These are phyloP conservation scores for Discostella pseudostelligera DNA, from an alignment of 108 stramenopile genomes.

Conservation along the genomic window DNA sequence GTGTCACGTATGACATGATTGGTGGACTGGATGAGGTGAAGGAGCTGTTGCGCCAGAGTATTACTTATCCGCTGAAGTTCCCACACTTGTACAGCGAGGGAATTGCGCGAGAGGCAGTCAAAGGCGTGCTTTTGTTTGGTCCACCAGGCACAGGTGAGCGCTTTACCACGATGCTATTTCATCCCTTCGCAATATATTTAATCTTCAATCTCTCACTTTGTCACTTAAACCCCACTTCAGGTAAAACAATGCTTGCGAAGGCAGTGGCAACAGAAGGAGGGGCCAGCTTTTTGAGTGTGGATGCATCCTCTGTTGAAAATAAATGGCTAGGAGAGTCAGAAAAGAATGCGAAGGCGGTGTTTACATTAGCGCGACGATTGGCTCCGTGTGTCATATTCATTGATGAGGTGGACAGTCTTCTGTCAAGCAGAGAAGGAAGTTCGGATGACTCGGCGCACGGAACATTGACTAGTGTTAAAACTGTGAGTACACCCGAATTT, in stretches of 20 bases:
- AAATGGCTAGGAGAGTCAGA: conserved; percentile 98
- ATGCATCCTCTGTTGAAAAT: conserved; percentile 96
- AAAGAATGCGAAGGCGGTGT: conserved; percentile 99
- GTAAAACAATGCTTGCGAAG: conserved; percentile 94
- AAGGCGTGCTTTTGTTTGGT: conserved; percentile 96
- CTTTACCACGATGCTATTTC: conserved; percentile 6
- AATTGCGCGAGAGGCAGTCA: conserved; percentile 90
- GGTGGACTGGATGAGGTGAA: conserved; percentile 92
- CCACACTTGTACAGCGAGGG: conserved; percentile 95
- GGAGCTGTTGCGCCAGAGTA: conserved; percentile 90
- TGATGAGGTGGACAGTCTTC: conserved; percentile 94
- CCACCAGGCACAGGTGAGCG: conserved; percentile 74
- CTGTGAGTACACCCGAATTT: conserved; percentile 51
- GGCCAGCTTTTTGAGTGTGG: conserved; percentile 93
- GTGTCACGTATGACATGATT: conserved; percentile 96
- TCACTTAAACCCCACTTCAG: conserved; percentile 21
- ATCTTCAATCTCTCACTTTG: background rate
- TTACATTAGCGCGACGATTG: conserved; percentile 93
- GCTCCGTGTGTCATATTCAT: conserved; percentile 97
- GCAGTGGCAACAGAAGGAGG: conserved; percentile 98
- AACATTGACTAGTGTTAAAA: conserved; percentile 97
- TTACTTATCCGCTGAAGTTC: conserved; percentile 95
- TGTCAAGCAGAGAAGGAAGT: conserved; percentile 88
- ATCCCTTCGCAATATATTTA: background rate
- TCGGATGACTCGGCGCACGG: conserved; percentile 95